Evolutionary conservation across 192 early-diverging fungal species (phyloP).

Genomic region (Rhizophagus sp.): DNA sequence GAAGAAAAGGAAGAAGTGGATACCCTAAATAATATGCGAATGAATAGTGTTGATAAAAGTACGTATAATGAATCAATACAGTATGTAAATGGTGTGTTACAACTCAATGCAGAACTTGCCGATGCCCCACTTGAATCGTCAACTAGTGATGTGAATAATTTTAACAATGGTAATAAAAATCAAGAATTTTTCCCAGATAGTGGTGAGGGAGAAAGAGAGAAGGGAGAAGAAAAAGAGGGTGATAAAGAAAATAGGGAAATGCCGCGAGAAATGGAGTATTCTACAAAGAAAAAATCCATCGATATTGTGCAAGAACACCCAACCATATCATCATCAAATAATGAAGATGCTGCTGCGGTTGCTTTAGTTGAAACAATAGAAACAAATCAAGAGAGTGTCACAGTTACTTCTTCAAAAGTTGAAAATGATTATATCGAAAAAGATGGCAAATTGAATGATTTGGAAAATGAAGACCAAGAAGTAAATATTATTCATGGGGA

Average conservation of each 20-base stretch:
- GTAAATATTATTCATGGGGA: background rate
- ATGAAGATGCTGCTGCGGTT: background rate
- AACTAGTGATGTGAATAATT: background rate
- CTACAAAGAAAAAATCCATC: background rate
- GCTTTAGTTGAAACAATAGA: background rate
- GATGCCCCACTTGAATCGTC: background rate
- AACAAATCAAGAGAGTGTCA: background rate
- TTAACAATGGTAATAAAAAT: background rate
- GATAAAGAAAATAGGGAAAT: background rate
- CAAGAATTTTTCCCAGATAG: background rate
- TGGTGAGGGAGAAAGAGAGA: background rate
- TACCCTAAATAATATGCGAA: too few relatives aligned
- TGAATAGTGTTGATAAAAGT: background rate
- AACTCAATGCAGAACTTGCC: too few relatives aligned
- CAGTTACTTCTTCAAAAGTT: background rate
- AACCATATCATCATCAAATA: background rate
- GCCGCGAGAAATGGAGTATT: background rate
- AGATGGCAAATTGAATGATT: background rate
- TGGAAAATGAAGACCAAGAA: constrained; percentile 11
- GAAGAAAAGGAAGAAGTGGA: background rate
- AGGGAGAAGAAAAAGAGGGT: background rate
- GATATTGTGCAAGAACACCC: background rate
- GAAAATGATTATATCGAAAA: background rate
- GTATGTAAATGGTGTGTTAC: background rate
- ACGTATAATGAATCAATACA: background rate